Evolutionary conservation across 352 stramenopile genomes (phyloP).

Genomic region (Pythium aquatile): DNA sequence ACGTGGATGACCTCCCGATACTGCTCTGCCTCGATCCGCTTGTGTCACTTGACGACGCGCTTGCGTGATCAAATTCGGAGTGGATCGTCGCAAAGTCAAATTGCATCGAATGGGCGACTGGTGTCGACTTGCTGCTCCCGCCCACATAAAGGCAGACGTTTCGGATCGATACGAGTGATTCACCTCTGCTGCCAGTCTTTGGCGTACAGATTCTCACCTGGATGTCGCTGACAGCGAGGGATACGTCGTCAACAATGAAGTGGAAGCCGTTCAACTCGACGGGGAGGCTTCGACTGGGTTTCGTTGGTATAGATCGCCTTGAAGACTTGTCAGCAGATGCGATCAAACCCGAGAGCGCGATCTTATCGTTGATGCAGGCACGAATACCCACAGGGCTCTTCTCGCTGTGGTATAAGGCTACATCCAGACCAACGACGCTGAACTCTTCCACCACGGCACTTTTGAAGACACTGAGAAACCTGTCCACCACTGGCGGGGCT

Average conservation of each 20-base stretch:
- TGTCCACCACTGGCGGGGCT: not conserved
- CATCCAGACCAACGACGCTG: slow-evolving; percentile 57
- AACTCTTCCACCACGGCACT: slow-evolving; percentile 56
- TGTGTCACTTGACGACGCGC: not conserved
- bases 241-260: slow-evolving; percentile 51
- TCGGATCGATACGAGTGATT: slow-evolving; percentile 61
- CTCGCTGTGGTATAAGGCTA: slow-evolving; percentile 72
- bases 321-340: slow-evolving; percentile 29
- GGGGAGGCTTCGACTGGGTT: slow-evolving; percentile 1
- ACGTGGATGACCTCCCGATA: slow-evolving; percentile 1
- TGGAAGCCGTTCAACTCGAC: slow-evolving; percentile 6
- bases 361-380: slow-evolving; percentile 64
- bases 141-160: slow-evolving; percentile 50
- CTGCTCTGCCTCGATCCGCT: slow-evolving; percentile 3
- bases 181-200: slow-evolving; percentile 60
- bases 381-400: slow-evolving; percentile 60
- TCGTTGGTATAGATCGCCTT: not conserved
- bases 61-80: not conserved
- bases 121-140: slow-evolving; percentile 27
- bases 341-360: slow-evolving; percentile 44
- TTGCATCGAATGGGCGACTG: not conserved
- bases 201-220: slow-evolving; percentile 65
- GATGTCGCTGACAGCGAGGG: slow-evolving; percentile 49
- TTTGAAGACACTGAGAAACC: slow-evolving; percentile 36
- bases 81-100: slow-evolving; percentile 24